Base-by-base conservation (phyloP, 768 basidiomycete species). In the Pleurotus giganteus region DNA sequence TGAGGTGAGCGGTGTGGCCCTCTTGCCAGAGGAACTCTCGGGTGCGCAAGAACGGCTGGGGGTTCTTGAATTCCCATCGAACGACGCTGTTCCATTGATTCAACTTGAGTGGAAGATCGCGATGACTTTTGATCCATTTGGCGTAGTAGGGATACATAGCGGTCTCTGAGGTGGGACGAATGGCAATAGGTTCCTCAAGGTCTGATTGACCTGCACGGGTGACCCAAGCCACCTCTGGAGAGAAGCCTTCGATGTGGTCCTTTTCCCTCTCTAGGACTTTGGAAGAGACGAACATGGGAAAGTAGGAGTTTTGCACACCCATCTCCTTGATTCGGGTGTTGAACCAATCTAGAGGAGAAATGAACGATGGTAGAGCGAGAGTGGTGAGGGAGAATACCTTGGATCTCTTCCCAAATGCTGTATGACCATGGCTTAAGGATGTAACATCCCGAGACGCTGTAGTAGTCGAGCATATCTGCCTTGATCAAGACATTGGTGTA, bases 1-100 rank as follows among this genome's bases (percentile, higher is more conserved):
- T 91, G 41, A 95, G 79, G 71, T 89, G 85, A 2, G 97, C 96
- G 7, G 97, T 98, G 75, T 99, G 97, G 32, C 97, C 97, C 72
- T 99, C 97, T 75, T 99, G 97, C 97, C 97, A 99, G n/a, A 99
- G 78, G 81, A 98, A 99, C 75, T 99, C 97, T 67, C 97, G 91
- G 2, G 97, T 98, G 54, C 97, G 94, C 32, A 99, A 82, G 89
- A 99, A 99, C 6, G 97, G 97, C 70, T 99, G 89, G 55, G 96
- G 96, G 70, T 95, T 95, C 75, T 99, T 99, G 81, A 99, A 99
- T 71, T 99, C 96, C 97, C 97, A 99, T 55, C 97, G 88, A 28
- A 99, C 97, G 62, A 99, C 94, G 60, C 87, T 94, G 75, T 99
- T 99, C 97, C 97, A 99, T 70, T 98, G 90, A 74, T 98, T 99